Evolutionary conservation across 1,139 yeast species (phyloP).

Genomic region (Ogataea hybrid): DNA sequence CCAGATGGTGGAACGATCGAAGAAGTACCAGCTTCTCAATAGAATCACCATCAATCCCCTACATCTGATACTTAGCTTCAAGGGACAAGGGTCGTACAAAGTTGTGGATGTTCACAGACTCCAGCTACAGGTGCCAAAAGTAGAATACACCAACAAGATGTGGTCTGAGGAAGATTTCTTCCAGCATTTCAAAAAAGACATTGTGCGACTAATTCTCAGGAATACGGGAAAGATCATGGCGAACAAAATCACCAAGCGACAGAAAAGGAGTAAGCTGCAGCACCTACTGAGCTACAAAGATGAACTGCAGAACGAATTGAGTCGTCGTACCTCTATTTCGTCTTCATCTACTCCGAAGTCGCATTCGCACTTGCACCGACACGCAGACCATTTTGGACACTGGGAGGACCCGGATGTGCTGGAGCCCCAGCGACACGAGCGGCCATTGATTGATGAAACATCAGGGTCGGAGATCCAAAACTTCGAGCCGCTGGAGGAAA

Average conservation of each 20-base stretch:
- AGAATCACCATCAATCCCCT: conserved; percentile 54
- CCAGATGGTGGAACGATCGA: conserved; percentile 62
- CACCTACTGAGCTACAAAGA: conserved; percentile 5
- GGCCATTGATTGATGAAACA: conserved; percentile 1
- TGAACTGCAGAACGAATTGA: not conserved
- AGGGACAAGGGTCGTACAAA: conserved; percentile 66
- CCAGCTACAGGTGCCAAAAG: conserved; percentile 60
- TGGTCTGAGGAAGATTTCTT: conserved; percentile 81
- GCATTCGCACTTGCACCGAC: conserved; percentile 12
- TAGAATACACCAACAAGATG: conserved; percentile 61
- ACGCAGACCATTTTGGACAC: conserved; percentile 5
- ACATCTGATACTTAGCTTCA: conserved; percentile 64
- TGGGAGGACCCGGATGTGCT: conserved; percentile 26
- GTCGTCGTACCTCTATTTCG: conserved; percentile 2
- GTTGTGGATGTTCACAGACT: conserved; percentile 74
- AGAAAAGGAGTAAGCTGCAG: not conserved
- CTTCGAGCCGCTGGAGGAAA: conserved; percentile 11
- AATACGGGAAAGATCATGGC: conserved; percentile 82
- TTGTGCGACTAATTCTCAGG: conserved; percentile 62
- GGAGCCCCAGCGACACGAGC: conserved; percentile 18
- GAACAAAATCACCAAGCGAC: conserved; percentile 50
- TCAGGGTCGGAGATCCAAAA: conserved; percentile 4
- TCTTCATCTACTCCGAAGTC: not conserved
- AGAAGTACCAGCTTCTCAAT: conserved; percentile 43
- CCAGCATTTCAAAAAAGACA: conserved; percentile 60